Conservation (phyloP, 2,329 filamentous ascomycete genomes). For the Aspergillus sojae region DNA sequence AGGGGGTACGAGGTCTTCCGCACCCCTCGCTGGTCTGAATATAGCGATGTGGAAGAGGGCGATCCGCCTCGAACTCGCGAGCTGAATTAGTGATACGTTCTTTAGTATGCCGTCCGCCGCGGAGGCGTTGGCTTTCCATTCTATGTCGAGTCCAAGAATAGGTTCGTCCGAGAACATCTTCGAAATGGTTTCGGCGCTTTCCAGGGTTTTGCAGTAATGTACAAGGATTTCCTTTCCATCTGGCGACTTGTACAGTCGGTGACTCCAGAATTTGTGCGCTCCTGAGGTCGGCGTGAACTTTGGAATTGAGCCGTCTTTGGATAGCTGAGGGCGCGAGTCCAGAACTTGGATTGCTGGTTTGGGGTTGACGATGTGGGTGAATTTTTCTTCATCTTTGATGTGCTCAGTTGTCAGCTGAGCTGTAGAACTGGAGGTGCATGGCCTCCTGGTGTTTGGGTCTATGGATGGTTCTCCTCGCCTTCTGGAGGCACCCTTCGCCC, state of each 20-base stretch:
- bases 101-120: conserved; percentile 57
- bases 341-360: background rate
- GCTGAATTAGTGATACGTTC: conserved; percentile 80
- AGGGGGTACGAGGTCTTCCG: conserved; percentile 66
- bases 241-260: conserved; percentile 49
- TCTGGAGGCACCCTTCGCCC: background rate
- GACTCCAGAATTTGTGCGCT: conserved; percentile 33
- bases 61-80: conserved; percentile 76
- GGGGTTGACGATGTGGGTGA: background rate
- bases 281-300: background rate
- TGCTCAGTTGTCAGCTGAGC: background rate
- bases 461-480: background rate
- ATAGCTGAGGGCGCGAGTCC: background rate
- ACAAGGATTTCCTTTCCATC: conserved; percentile 62
- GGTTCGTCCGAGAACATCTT: conserved; percentile 69
- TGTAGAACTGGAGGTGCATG: background rate
- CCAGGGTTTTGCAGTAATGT: conserved; percentile 73
- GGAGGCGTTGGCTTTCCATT: conserved; percentile 68
- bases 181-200: conserved; percentile 67
- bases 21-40: conserved; percentile 51
- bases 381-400: background rate
- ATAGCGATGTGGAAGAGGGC: conserved; percentile 79
- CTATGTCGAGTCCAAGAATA: conserved; percentile 84
- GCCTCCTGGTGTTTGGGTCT: background rate
- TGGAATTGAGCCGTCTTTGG: background rate